phyloP scores from a whole-genome alignment of 2,329 filamentous ascomycete genomes.

The Basipetospora chlamydospora region DNA sequence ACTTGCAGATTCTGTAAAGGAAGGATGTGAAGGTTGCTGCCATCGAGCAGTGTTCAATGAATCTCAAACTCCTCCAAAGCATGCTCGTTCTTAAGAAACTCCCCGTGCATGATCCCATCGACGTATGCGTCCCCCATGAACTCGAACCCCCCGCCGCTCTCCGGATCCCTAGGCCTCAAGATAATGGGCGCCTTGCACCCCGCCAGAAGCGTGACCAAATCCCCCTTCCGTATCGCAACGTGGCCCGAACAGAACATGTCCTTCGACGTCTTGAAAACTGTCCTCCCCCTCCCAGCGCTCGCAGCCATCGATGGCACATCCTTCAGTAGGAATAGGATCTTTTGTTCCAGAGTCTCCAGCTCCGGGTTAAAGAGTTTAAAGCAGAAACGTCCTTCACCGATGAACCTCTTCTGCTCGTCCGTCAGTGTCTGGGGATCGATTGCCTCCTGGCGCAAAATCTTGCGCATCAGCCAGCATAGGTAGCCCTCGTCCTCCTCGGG shows the following conservation, averaged over 20 bases:
- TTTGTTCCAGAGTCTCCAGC: neutral
- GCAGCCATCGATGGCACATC: neutral
- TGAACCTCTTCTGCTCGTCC: neutral
- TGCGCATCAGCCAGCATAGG: neutral
- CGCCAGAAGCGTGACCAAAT: slow-evolving; percentile 9
- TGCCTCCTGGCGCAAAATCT: neutral
- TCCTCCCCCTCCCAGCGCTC: slow-evolving; percentile 1
- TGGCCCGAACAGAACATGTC: slow-evolving; percentile 9
- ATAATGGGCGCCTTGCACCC: slow-evolving; percentile 8
- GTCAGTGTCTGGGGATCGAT: neutral
- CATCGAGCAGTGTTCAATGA: too few relatives aligned
- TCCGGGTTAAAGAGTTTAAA: neutral
- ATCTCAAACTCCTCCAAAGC: neutral
- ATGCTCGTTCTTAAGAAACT: slow-evolving; percentile 9
- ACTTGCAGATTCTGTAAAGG: too few relatives aligned
- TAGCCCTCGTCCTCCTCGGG: too few relatives aligned
- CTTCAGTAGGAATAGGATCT: neutral
- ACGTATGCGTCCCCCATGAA: slow-evolving; percentile 11
- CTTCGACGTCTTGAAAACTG: slow-evolving; percentile 10
- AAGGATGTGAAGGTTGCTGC: too few relatives aligned
- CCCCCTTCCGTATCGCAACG: slow-evolving; percentile 6
- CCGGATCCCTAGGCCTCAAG: slow-evolving; percentile 2
- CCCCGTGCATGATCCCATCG: slow-evolving; percentile 11
- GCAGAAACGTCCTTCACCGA: neutral
- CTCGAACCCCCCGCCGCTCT: slow-evolving; percentile 1